phyloP scores from a whole-genome alignment of 768 basidiomycete species.

The Tulasnella sp. region DNA sequence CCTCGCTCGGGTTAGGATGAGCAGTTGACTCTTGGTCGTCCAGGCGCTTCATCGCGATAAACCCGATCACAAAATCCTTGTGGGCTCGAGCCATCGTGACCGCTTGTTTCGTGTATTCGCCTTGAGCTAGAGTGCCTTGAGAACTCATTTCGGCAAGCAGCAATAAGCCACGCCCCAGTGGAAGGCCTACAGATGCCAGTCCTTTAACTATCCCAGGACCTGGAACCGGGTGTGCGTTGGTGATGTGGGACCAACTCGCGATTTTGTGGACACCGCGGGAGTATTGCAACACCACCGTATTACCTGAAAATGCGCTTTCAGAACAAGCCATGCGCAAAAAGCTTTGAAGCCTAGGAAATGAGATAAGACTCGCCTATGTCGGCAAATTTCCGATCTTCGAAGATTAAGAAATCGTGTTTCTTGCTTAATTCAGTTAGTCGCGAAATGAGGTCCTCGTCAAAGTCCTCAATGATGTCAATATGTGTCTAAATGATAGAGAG shows the following conservation, averaged over 20 bases:
- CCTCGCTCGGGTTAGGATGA: constrained; percentile 36
- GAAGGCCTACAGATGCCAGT: constrained; percentile 77
- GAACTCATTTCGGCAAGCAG: constrained; percentile 97
- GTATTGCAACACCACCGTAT: constrained; percentile 94
- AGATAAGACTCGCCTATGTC: constrained; percentile 71
- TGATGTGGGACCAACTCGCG: constrained; percentile 92
- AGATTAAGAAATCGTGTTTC: constrained; percentile 91
- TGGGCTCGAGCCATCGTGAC: constrained; percentile 81
- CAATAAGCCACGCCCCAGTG: constrained; percentile 79
- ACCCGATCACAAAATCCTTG: constrained; percentile 89
- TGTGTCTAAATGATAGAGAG: constrained; percentile 66
- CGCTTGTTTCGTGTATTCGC: constrained; percentile 76
- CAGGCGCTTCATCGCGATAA: constrained; percentile 87
- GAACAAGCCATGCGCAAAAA: neutral
- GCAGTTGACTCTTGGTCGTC: constrained; percentile 51
- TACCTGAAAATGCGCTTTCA: constrained; percentile 52
- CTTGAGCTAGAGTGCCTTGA: constrained; percentile 76
- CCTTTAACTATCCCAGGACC: constrained; percentile 95
- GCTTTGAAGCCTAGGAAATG: neutral
- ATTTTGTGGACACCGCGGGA: constrained; percentile 89
- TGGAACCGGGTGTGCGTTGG: constrained; percentile 93
- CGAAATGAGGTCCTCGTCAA: constrained; percentile 64
- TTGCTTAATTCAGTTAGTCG: constrained; percentile 63
- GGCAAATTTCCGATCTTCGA: constrained; percentile 98
- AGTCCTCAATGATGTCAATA: constrained; percentile 93